Percentiles rank a stretch among this genome's conserved stretches.
Evolutionary conservation across 306 rosid species (phyloP).

Genomic region (Trifolium pratense): DNA sequence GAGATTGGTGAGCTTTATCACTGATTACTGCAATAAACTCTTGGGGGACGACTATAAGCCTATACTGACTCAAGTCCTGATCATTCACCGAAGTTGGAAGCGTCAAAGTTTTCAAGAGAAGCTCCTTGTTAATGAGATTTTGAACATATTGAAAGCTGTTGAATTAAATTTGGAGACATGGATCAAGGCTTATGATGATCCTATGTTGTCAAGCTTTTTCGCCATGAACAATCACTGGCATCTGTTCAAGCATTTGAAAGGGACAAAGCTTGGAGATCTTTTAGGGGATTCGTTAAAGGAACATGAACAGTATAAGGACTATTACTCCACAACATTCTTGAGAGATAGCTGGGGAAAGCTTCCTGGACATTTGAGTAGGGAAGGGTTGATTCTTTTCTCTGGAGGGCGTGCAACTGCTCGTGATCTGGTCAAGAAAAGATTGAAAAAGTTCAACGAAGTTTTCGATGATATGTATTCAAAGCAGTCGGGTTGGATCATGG

Average conservation of each 20-base stretch:
- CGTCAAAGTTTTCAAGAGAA: conserved; percentile 84
- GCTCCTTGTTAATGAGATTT: conserved; percentile 71
- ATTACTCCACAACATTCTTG: conserved; percentile 65
- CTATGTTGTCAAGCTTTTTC: conserved; percentile 64
- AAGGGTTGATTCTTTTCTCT: conserved; percentile 91
- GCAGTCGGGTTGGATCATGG: conserved; percentile 80
- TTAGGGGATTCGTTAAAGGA: conserved; percentile 73
- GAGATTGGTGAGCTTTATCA: conserved; percentile 74
- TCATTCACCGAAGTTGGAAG: conserved; percentile 96
- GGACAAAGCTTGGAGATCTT: conserved; percentile 81
- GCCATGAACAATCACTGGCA: conserved; percentile 97
- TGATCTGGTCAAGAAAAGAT: conserved; percentile 94
- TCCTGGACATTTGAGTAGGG: conserved; percentile 88
- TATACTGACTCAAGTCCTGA: conserved; percentile 81
- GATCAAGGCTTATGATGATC: conserved; percentile 79
- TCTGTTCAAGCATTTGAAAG: conserved; percentile 80
- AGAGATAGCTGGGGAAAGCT: conserved; percentile 97
- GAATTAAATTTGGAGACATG: conserved; percentile 77
- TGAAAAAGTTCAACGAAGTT: conserved; percentile 83
- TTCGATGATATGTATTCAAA: conserved; percentile 80
- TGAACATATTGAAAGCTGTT: conserved; percentile 75
- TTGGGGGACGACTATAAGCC: conserved; percentile 92
- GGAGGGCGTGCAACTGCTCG: conserved; percentile 99
- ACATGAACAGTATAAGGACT: conserved; percentile 85
- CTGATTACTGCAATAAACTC: conserved; percentile 88